phyloP scores from a whole-genome alignment of 257 asterid genomes.

The Nicotiana tomentosiformis region DNA sequence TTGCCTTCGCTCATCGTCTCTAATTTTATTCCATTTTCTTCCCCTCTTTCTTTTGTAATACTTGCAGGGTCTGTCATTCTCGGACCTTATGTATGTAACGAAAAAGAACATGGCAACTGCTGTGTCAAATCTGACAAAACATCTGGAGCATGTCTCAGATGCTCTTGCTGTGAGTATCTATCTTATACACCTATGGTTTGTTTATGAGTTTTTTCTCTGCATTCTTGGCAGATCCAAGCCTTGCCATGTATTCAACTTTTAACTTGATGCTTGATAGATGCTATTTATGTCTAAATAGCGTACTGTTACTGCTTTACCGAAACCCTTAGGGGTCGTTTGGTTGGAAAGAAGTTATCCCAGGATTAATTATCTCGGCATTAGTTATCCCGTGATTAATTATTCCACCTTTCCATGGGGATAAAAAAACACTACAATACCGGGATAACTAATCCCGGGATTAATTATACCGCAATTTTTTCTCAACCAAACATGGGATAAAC shows the following conservation, averaged over 20 bases:
- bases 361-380: no score
- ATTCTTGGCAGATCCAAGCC: background rate
- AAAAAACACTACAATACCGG: no score
- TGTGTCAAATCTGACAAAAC: conserved; percentile 77
- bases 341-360: no score
- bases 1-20: background rate
- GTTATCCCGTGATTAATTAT: no score
- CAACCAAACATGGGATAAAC: no score
- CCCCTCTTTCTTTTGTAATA: background rate
- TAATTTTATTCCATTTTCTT: background rate
- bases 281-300: background rate
- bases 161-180: conserved; percentile 69
- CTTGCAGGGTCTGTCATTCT: conserved; percentile 70
- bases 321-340: no score
- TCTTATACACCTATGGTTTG: background rate
- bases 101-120: conserved; percentile 80
- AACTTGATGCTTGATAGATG: background rate
- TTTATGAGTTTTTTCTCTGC: background rate
- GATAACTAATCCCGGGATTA: no score
- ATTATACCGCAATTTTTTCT: no score
- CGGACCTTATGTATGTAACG: conserved; percentile 91
- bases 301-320: background rate
- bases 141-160: conserved; percentile 75
- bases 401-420: no score
- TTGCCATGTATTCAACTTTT: background rate